These are phyloP conservation scores for Pyrrhoderma lamaoense DNA, from an alignment of 1,284 basidiomycete genomes.

Conservation along the genomic window DNA sequence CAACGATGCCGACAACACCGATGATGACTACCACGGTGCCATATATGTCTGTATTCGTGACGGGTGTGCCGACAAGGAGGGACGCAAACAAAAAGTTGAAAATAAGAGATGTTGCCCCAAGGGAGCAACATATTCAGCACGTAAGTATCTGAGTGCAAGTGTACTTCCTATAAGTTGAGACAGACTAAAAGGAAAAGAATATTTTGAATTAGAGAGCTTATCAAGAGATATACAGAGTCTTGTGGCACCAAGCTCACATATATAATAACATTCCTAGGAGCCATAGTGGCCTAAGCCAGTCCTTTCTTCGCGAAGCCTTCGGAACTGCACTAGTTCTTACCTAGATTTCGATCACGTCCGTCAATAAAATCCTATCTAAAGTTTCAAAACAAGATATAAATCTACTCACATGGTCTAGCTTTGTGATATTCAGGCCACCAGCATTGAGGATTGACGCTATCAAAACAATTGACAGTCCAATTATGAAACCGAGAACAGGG, in stretches of 20 bases:
- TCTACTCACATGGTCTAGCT: conserved; percentile 66
- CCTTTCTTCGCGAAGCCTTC: conserved; percentile 56
- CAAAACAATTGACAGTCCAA: conserved; percentile 71
- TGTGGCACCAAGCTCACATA: conserved; percentile 41
- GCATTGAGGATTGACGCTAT: conserved; percentile 78
- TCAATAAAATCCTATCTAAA: conserved; percentile 3
- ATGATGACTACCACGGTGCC: conserved; percentile 76
- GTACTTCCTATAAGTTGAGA: conserved; percentile 84
- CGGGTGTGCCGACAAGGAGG: conserved; percentile 75
- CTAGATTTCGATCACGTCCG: conserved; percentile 28
- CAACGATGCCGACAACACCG: conserved; percentile 80
- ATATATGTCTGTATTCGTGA: conserved; percentile 77
- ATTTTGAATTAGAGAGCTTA: not conserved
- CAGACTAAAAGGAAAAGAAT: conserved; percentile 45
- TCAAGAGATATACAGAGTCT: not conserved
- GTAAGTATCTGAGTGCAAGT: conserved; percentile 79
- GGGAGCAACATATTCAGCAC: conserved; percentile 85
- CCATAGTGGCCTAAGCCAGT: conserved; percentile 77
- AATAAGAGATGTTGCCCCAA: conserved; percentile 78
- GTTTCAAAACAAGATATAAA: no score
- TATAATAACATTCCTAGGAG: conserved; percentile 76
- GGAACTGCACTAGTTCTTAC: conserved; percentile 66
- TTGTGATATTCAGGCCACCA: conserved; percentile 77
- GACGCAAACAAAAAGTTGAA: conserved; percentile 87
- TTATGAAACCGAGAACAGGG: conserved; percentile 69